Evolutionary conservation across 345 rosid species (phyloP), one percentile per base, ranked within the genome.

Genomic region (Dipteronia sinensis): DNA sequence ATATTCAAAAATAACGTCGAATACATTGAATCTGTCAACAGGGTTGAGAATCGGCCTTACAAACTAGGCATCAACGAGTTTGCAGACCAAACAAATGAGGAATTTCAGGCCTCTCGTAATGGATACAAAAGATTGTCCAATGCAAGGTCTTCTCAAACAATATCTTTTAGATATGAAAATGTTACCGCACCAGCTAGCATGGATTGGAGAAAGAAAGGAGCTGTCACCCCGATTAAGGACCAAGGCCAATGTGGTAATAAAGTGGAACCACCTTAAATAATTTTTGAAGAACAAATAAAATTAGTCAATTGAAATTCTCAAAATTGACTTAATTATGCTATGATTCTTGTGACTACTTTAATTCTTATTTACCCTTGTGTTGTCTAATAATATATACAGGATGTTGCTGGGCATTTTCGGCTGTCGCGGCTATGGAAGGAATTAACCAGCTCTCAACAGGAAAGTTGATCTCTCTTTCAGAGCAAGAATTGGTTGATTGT

Each of bases 181-280:
- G 62, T n/a, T 6, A 70, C 66, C 46, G 31, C 29, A 2, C 83
- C 67, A 16, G 62, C 64, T 20, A 75, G 7, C 64, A 47, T 75
- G n/a, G 77, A 75, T 13, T 75, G 77, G 89, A 81, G 82, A 63
- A 74, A 59, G 65, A 74, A 77, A 73, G 87, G 89, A 19, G 85
- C 79, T n/a, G 87, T 84, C 15, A 82, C 86, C 17, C 44, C 59
- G 0, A 38, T 87, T 38, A 87, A 87, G 74, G 75, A 87, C 75
- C 86, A 85, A 75, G 83, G 81, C 20, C 67, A 73, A 56, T 83
- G 88, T 10, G 85, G 89, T 85, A 75, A 67, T 83, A 75, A 67
- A n/a, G 15, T 53, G n/a, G 1, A 53, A 53, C 58, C 2, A 53
- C 58, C 76, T 15, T 16, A 53, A 19, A 12, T 16, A 17, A 16